phyloP scores from a whole-genome alignment of 1,284 basidiomycete genomes.

The Austroboletus olivaceoglutinosus region DNA sequence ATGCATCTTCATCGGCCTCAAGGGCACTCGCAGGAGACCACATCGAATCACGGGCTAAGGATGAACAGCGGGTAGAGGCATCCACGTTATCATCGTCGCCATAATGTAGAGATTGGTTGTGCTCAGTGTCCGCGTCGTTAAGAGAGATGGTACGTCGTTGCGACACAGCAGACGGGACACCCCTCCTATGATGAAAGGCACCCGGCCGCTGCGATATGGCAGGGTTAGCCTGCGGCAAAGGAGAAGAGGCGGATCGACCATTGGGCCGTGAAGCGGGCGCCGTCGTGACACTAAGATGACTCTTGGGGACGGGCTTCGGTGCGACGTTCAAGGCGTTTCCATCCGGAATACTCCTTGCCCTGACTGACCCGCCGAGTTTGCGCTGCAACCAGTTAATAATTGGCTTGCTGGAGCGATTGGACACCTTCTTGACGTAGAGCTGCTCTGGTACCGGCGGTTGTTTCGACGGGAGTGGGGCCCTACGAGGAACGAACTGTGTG shows the following conservation, averaged over 20 bases:
- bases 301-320: constrained; percentile 17
- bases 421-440: constrained; percentile 49
- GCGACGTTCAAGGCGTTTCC: constrained; percentile 15
- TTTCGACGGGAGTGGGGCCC: constrained; percentile 23
- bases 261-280: constrained; percentile 28
- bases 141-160: constrained; percentile 62
- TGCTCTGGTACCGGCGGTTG: constrained; percentile 36
- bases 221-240: constrained; percentile 21
- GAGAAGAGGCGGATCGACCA: constrained; percentile 33
- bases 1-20: constrained; percentile 89
- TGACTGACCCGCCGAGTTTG: constrained; percentile 72
- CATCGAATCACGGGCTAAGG: constrained; percentile 60
- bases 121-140: constrained; percentile 46
- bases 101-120: constrained; percentile 31
- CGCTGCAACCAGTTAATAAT: constrained; percentile 91
- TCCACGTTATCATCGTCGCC: constrained; percentile 46
- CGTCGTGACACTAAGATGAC: constrained; percentile 11
- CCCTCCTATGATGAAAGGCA: constrained; percentile 24
- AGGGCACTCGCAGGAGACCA: constrained; percentile 72
- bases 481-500: constrained; percentile 12
- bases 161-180: constrained; percentile 37
- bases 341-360: constrained; percentile 45
- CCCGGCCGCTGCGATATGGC: constrained; percentile 28
- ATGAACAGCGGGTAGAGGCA: constrained; percentile 49
- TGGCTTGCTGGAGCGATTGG: constrained; percentile 74